A percentile compares a stretch with the other conserved stretches of the same genome.
Evolutionary conservation across 306 rosid species (phyloP).

Genomic region (Crataegus laevigata): DNA sequence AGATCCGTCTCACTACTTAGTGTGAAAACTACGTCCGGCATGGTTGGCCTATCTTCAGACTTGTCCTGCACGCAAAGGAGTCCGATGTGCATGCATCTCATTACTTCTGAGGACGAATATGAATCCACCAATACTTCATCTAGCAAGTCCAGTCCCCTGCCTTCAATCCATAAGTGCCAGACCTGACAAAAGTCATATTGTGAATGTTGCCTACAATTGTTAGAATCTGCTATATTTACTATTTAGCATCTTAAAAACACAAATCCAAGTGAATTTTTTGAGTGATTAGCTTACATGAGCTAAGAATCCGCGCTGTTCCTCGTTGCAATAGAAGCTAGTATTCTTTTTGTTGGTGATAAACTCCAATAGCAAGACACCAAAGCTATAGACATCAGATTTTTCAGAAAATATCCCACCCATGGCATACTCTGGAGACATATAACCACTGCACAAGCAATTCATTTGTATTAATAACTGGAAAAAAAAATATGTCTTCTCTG

Average conservation of each 20-base stretch:
- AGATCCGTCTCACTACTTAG: constrained; percentile 1
- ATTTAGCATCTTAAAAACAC: background rate
- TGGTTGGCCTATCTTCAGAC: constrained; percentile 19
- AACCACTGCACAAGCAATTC: constrained; percentile 9
- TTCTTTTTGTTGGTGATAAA: constrained; percentile 25
- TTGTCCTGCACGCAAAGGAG: constrained; percentile 25
- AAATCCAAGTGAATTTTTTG: background rate
- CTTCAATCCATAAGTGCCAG: constrained; percentile 10
- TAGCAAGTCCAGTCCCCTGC: background rate
- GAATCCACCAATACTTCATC: background rate
- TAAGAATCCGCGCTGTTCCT: constrained; percentile 5
- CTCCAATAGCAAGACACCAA: constrained; percentile 27
- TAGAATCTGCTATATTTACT: background rate
- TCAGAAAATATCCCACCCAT: constrained; percentile 15
- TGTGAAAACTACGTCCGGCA: constrained; percentile 13
- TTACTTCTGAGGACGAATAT: background rate
- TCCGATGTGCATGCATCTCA: constrained; percentile 13
- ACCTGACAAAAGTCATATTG: background rate
- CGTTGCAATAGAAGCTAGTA: background rate
- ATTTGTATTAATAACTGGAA: background rate
- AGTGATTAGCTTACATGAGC: constrained; percentile 18
- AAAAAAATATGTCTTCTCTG: background rate
- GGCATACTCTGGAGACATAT: constrained; percentile 31
- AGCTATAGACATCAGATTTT: constrained; percentile 29
- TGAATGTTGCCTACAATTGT: background rate